Evolutionary conservation across 2,329 filamentous ascomycete genomes (phyloP), one percentile per base, ranked within the genome.

Genomic region (Hypoxylon sp.): DNA sequence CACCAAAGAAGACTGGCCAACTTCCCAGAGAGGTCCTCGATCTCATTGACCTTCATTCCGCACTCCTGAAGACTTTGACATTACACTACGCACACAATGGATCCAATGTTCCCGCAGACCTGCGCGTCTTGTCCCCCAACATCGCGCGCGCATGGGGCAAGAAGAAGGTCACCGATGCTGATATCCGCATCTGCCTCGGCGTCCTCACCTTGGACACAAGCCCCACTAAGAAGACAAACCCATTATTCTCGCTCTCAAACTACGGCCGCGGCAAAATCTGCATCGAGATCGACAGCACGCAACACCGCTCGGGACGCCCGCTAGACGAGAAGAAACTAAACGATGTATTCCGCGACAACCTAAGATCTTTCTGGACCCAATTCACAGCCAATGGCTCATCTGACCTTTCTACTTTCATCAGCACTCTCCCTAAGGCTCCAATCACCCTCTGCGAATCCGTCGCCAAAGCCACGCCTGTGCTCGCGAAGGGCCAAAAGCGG

Each of bases 121-220:
- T 93, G 46, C 81, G 84, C 34, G 80, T 83, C 29, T 82, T 94
- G 34, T 83, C 86, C 32, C 87, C 87, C 8, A 84, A 88, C 61
- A 82, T 92, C 41, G 87, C 90, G 11, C 85, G 88, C 68, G 81
- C 89, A 37, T 94, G 91, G 91, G 90, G 90, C 63, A 93, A 91
- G 79, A 85, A 90, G 30, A 83, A 84, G 61, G 90, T 93, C 14
- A 85, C 83, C 0, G 79, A 86, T 0, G 86, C 88, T 41, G 91
- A 94, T 72, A 81, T 94, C 50, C 87, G 88, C 66, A 83, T 87
- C 65, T 86, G 90, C 67, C 78, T 94, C 21, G 90, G 89, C 51
- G 79, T 93, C n/a, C 83, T 90, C 72, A 80, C 81, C 47, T 1
- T 41, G 16, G 37, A 41, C 16, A 41, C n/a, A 16, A 11, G 45